Base-by-base conservation (phyloP, 306 rosid species). In the Crotalaria pallida region DNA sequence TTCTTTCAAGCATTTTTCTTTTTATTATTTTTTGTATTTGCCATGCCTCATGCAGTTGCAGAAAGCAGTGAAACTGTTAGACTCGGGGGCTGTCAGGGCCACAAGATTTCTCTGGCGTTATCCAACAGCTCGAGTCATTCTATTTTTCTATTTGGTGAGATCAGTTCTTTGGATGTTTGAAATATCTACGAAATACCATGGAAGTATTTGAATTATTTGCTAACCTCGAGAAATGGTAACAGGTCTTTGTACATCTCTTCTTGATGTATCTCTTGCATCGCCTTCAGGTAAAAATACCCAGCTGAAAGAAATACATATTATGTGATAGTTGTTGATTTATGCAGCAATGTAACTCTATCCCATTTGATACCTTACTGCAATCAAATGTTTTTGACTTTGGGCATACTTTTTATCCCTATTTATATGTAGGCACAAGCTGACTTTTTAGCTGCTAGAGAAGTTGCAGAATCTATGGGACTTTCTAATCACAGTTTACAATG, bases 211-310 rank as follows among this genome's bases (percentile, higher is more conserved):
- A 57, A 48, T 41, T 50, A 13, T 43, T 71, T 29, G 27, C 67
- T 84, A 76, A 90, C 77, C 52, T 47, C 53, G 45, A 74, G 76
- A 78, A 75, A 69, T 79, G 75, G 41, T 61, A 51, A 22, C 92
- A 94, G 99, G 96, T 94, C 34, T 94, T 94, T 83, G 97, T 94
- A 56, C 99, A 94, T 72, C 91, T 94, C 77, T 94, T 88, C 89
- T 80, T 94, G 89, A 94, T 94, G 99, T 85, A 83, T 87, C 85
- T 94, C 80, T 69, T 94, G 85, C 99, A 94, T 67, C 86, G 94
- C 67, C 92, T 94, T 73, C 99, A 94, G 99, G 99, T 94, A 86
- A 48, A 61, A 11, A 68, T 67, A 15, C 48, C 43, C 21, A 1
- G 45, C 8, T 23, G 31, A 34, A 49, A 65, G 40, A 3, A 33